These are phyloP conservation scores for Bipolaris zeicola DNA, from an alignment of 2,329 filamentous ascomycete species.

Conservation along the genomic window DNA sequence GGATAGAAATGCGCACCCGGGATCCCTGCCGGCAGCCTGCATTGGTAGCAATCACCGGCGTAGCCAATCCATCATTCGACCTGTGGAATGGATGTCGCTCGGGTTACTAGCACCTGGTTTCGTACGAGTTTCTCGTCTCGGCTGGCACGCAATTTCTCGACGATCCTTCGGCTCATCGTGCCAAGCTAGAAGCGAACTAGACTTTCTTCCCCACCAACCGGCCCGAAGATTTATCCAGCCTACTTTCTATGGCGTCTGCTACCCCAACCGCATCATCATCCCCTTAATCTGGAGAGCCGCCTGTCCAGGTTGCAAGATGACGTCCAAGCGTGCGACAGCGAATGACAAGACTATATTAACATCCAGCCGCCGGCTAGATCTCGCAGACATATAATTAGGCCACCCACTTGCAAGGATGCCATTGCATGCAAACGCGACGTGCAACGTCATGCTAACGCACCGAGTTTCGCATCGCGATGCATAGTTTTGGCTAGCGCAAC, in stretches of 20 bases:
- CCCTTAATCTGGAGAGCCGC: neutral
- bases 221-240: neutral
- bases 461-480: neutral
- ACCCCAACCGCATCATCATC: neutral
- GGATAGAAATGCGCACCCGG: neutral
- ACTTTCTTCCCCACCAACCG: neutral
- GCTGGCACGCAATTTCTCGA: neutral
- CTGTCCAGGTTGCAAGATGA: neutral
- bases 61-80: neutral
- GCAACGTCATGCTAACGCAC: neutral
- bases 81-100: neutral
- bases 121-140: neutral
- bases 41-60: neutral
- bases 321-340: neutral
- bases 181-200: neutral
- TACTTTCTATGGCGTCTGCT: neutral
- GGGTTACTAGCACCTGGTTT: neutral
- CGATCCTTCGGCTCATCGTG: neutral
- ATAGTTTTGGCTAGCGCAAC: neutral
- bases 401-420: neutral
- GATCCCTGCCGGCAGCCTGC: neutral
- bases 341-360: neutral
- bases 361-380: neutral
- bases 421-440: neutral
- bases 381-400: neutral